These are phyloP conservation scores for Saccharomycopsis schoenii DNA, from an alignment of 805 yeast species.

Conservation along the genomic window DNA sequence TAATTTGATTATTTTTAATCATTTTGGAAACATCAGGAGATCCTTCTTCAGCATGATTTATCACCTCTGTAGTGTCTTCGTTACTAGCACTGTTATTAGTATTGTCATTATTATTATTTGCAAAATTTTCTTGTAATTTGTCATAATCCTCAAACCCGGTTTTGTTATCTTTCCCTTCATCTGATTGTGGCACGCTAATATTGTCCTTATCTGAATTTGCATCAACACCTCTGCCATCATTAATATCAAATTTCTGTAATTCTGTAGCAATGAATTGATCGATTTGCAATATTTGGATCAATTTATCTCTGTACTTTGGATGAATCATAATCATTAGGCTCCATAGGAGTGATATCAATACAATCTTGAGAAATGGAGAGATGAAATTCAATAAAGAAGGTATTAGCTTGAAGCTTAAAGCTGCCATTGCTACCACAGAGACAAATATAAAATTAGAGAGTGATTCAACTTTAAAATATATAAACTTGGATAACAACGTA, in stretches of 20 bases:
- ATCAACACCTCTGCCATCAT: too few relatives aligned
- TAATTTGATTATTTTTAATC: neutral
- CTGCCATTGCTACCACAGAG: conserved; percentile 25
- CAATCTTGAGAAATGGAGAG: conserved; percentile 30
- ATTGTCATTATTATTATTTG: neutral
- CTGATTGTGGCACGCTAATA: neutral
- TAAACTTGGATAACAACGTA: conserved; percentile 41
- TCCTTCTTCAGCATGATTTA: neutral
- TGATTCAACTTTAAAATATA: conserved; percentile 55
- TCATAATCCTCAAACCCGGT: neutral
- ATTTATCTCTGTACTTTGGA: conserved; percentile 40
- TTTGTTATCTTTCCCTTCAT: neutral
- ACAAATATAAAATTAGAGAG: conserved; percentile 45
- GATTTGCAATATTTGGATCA: conserved; percentile 26
- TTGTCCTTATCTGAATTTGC: neutral
- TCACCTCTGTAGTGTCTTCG: neutral
- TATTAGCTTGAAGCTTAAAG: conserved; percentile 24
- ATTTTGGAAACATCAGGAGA: neutral
- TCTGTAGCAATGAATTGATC: conserved; percentile 2
- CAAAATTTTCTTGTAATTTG: neutral
- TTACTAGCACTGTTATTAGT: neutral
- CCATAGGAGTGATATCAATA: conserved; percentile 42
- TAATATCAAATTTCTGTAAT: neutral
- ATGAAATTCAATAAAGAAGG: conserved; percentile 23
- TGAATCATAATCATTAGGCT: conserved; percentile 32